Evolutionary conservation across 805 yeast species (phyloP).

Genomic region (Candida ortonii): DNA sequence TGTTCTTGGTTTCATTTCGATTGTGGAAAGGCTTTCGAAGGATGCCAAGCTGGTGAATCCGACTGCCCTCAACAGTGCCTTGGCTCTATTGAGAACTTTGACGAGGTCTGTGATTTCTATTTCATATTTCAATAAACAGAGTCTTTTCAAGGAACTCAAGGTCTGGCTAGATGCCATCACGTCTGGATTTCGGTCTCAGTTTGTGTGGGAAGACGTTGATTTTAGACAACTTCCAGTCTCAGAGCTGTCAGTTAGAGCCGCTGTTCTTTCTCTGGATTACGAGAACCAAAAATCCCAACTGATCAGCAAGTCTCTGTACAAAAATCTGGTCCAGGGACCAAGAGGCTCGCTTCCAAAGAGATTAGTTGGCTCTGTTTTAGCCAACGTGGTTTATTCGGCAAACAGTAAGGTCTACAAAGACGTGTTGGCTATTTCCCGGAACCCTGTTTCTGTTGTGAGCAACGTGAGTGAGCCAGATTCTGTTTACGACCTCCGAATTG

Average conservation of each 20-base stretch:
- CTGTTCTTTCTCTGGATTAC: slow-evolving; percentile 41
- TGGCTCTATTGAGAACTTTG: slow-evolving; percentile 34
- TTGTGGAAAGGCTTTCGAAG: slow-evolving; percentile 30
- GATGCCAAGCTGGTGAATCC: slow-evolving; percentile 28
- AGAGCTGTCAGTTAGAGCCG: slow-evolving; percentile 45
- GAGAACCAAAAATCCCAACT: slow-evolving; percentile 27
- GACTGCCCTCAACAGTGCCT: slow-evolving; percentile 35
- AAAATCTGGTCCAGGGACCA: slow-evolving; percentile 52
- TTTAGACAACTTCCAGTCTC: slow-evolving; percentile 23
- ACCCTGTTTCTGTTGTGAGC: slow-evolving; percentile 43
- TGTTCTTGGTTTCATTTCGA: slow-evolving; percentile 32
- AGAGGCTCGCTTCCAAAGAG: slow-evolving; percentile 50
- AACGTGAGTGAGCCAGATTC: slow-evolving; percentile 29
- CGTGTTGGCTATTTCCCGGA: slow-evolving; percentile 50
- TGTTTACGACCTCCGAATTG: slow-evolving; percentile 46
- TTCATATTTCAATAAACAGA: slow-evolving; percentile 20
- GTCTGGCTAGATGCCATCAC: slow-evolving; percentile 19
- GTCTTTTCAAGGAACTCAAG: slow-evolving; percentile 8
- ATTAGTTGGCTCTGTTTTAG: slow-evolving; percentile 43
- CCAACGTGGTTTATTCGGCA: slow-evolving; percentile 23
- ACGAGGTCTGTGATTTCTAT: slow-evolving; percentile 29
- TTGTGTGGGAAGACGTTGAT: slow-evolving; percentile 37
- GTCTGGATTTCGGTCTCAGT: slow-evolving; percentile 27
- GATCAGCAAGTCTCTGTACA: slow-evolving; percentile 43
- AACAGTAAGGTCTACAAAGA: slow-evolving; percentile 58